These are phyloP conservation scores for Thermomyces lanuginosus DNA, from an alignment of 2,329 filamentous ascomycete species.

Conservation along the genomic window DNA sequence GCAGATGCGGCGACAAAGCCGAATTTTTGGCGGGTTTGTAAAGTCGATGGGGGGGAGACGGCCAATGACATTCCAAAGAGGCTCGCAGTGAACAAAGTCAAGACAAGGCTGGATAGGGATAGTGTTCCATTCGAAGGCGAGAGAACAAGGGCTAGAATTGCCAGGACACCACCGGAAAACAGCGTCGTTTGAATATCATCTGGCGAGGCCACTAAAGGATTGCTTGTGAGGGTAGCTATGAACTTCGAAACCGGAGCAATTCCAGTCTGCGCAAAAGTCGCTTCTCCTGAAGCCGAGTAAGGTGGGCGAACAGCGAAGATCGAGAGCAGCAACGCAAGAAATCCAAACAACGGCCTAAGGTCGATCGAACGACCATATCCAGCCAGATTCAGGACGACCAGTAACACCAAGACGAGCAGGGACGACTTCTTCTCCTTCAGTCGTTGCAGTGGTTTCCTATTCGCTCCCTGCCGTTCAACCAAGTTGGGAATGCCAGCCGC, in stretches of 20 bases:
- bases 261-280: conserved; percentile 7
- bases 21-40: conserved; percentile 17
- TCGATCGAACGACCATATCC: conserved; percentile 18
- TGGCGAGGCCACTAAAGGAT: conserved; percentile 8
- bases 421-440: conserved; percentile 15
- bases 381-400: conserved; percentile 13
- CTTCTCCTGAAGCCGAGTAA: conserved; percentile 13
- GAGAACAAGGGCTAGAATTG: conserved; percentile 11
- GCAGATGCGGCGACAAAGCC: conserved; percentile 16
- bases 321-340: conserved; percentile 31
- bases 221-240: conserved; percentile 9
- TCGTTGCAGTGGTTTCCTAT: conserved; percentile 7
- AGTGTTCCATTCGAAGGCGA: conserved; percentile 10
- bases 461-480: conserved; percentile 6
- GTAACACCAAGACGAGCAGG: conserved; percentile 11
- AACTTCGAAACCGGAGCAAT: too few species aligned
- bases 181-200: conserved; percentile 15
- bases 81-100: conserved; percentile 10
- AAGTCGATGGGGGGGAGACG: conserved; percentile 10
- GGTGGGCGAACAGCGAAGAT: conserved; percentile 35
- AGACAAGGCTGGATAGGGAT: conserved; percentile 10
- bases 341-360: conserved; percentile 29
- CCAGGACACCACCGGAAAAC: conserved; percentile 13
- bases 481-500: conserved; percentile 29
- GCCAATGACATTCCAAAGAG: conserved; percentile 15